phyloP scores from a whole-genome alignment of 208 protist genomes.

The Trypanosoma lewisi region DNA sequence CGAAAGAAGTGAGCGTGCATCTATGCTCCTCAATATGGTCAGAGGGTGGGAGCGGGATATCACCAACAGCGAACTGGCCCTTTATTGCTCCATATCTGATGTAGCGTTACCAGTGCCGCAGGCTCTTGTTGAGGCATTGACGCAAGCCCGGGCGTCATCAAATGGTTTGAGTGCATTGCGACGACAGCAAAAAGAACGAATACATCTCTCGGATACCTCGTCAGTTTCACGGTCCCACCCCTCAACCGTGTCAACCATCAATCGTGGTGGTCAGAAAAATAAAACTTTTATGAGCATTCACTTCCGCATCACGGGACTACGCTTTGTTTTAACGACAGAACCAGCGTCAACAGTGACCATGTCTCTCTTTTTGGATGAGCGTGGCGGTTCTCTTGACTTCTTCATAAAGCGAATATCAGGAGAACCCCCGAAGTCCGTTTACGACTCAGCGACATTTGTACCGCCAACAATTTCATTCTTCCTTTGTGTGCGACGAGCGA shows the following conservation, averaged over 20 bases:
- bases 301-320: conserved; percentile 56
- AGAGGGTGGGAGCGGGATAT: conserved; percentile 43
- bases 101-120: conserved; percentile 73
- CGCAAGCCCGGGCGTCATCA: conserved; percentile 21
- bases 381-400: conserved; percentile 44
- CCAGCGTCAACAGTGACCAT: conserved; percentile 62
- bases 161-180: conserved; percentile 15
- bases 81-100: conserved; percentile 55
- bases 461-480: conserved; percentile 33
- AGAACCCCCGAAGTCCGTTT: conserved; percentile 4
- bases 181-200: background rate
- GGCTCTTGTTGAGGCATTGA: conserved; percentile 40
- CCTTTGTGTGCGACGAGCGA: conserved; percentile 44
- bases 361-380: conserved; percentile 61
- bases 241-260: background rate
- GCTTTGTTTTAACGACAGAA: conserved; percentile 66
- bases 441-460: background rate
- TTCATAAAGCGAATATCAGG: conserved; percentile 38
- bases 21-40: conserved; percentile 11
- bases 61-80: conserved; percentile 19
- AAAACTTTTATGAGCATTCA: conserved; percentile 38
- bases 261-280: background rate
- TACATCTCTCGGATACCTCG: background rate
- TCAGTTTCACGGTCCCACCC: too few relatives aligned
- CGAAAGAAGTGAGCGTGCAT: conserved; percentile 15